Base-by-base conservation (phyloP, 2,329 filamentous ascomycete species). In the Cladosporium sphaerospermum region DNA sequence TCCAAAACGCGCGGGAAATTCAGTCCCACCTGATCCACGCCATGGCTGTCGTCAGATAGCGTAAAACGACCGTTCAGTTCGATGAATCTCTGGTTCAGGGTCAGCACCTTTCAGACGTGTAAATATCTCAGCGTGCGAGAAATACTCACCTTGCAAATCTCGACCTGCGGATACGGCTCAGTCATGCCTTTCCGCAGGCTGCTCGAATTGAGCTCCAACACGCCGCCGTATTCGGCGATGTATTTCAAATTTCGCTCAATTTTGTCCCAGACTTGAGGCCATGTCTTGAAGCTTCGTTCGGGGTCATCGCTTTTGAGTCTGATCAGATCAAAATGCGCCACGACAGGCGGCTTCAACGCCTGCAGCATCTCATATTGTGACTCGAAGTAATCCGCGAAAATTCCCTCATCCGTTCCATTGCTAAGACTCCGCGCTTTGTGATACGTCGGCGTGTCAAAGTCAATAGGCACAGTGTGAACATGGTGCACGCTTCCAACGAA, bases 401-500 rank as follows among this genome's bases (percentile, higher is more conserved):
- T 75, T n/a, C 69, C 70, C 68, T 89, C 83, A 65, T 96, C 89
- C 0, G 77, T 79, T 1, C 81, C 83, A 49, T 74, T 83, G 53
- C 77, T 74, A 13, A 67, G 59, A 4, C 74, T 69, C 41, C 83
- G 74, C n/a, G 88, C 88, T 13, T 74, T 69, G 16, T 76, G 73
- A 67, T 93, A 97, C 67, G 80, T 78, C 0, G 74, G 72, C 5
- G 70, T 71, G 71, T 95, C 86, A 67, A 87, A 96, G 74, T 99
- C 93, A 64, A 99, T 96, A 6, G 93, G 91, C 41, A 92, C 77
- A 13, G 84, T 84, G 64, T 88, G 82, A 7, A 91, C 87, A 70
- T 99, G 93, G 72, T 99, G 93, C 45, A 97, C 79, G 1, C 88
- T 95, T 54, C 93, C 93, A 65, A 99, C 79, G 74, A 96, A 96